These are phyloP conservation scores for Phellinidium pouzarii DNA, from an alignment of 1,284 basidiomycete genomes.

Conservation along the genomic window DNA sequence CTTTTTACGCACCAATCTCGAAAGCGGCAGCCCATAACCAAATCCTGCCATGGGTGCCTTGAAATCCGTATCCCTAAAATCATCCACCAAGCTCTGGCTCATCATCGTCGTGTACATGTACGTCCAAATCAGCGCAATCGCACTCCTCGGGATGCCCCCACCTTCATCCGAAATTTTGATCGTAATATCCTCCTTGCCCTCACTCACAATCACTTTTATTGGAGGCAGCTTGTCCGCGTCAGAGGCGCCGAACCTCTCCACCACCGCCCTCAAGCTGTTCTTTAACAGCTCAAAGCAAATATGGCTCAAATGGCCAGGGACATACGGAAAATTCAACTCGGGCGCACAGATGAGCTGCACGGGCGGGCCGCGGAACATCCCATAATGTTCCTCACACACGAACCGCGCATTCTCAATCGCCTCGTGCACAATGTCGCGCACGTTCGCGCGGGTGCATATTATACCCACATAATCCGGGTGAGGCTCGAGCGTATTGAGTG, in stretches of 20 bases:
- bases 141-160: constrained; percentile 91
- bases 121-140: constrained; percentile 95
- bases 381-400: constrained; percentile 97
- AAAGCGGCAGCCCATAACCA: constrained; percentile 89
- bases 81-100: constrained; percentile 77
- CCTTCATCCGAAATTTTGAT: constrained; percentile 98
- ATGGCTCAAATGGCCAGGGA: constrained; percentile 93
- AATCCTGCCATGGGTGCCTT: constrained; percentile 99
- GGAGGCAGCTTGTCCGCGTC: constrained; percentile 75
- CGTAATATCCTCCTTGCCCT: constrained; percentile 93
- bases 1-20: constrained; percentile 62
- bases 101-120: constrained; percentile 99
- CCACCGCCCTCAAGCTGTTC: constrained; percentile 95
- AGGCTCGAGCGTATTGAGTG: constrained; percentile 83
- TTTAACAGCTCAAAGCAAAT: constrained; percentile 99
- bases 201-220: constrained; percentile 95
- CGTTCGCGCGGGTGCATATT: constrained; percentile 93
- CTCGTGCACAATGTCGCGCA: constrained; percentile 95
- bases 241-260: constrained; percentile 86
- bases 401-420: constrained; percentile 98
- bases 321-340: constrained; percentile 88
- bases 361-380: constrained; percentile 92
- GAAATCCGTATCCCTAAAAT: constrained; percentile 90
- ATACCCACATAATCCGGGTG: constrained; percentile 95
- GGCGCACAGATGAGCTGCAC: constrained; percentile 95